Base-by-base conservation (phyloP, 768 basidiomycete genomes). In the Mycena pura region DNA sequence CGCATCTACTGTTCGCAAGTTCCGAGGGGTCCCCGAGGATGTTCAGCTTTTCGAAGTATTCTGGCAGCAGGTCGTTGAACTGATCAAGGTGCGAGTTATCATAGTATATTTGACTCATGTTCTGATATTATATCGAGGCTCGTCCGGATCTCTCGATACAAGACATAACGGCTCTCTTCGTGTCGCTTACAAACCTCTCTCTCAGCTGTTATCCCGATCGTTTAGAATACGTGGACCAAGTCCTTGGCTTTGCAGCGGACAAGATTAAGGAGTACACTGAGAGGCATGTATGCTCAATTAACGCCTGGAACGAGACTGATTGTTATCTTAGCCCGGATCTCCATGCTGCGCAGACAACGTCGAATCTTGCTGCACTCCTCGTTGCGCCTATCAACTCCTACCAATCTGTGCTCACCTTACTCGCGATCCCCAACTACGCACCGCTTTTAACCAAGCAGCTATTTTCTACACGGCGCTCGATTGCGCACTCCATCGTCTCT, bases 11-110 rank as follows among this genome's bases (percentile, higher is more conserved):
- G 83, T 87, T 32, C 86, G 83, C 69, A 97, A 96, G 75, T 99
- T 97, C 80, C 81, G 97, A 73, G 97, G 97, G 19, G 88, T 99
- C 40, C 97, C 97, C 8, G 92, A 95, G 72, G 85, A 98, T 65
- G 97, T 97, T 22, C 93, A 91, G 70, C 76, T 99, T 50, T 99
- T 99, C 63, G 97, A 99, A 72, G 95, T 99, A 11, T 99, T 99
- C 73, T 99, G 97, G 96, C 89, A 92, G 64, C 97, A 99, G 73
- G 94, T 99, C 6, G 96, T 99, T 11, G 91, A 97, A 72, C 86
- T 99, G 25, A 96, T 99, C 81, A 97, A 96, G 86, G 95, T 93
- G 21, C 54, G 45, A 54, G 17, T 31, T 14, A 4, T 15, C 27
- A 66, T 19, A 84, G 19, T 9, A 41, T 14, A 53, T 24, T 22